Conservation (phyloP, 1,284 basidiomycete genomes). For the Microbotryum scabiosae region DNA sequence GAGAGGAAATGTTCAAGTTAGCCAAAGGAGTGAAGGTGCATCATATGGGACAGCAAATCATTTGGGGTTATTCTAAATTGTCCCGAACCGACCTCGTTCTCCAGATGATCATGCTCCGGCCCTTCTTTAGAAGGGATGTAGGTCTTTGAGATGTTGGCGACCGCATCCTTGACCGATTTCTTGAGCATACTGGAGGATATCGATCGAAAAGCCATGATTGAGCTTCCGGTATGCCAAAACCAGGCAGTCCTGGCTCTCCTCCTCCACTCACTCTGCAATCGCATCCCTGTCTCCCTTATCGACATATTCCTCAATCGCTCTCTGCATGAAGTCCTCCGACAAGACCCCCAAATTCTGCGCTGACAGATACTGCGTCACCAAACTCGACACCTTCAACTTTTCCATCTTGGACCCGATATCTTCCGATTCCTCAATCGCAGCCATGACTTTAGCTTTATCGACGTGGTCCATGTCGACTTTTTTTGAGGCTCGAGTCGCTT, state of each 20-base stretch:
- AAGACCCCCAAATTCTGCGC: conserved; percentile 83
- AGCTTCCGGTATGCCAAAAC: background rate
- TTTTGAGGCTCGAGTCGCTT: conserved; percentile 8
- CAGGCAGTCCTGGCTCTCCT: too few relatives aligned
- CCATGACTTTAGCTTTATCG: conserved; percentile 6
- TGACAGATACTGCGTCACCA: conserved; percentile 78
- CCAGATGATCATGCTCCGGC: conserved; percentile 26
- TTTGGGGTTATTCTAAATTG: background rate
- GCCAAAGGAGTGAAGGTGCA: background rate
- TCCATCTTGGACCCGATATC: conserved; percentile 31
- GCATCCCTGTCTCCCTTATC: conserved; percentile 92
- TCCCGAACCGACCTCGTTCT: conserved; percentile 14
- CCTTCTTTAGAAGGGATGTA: conserved; percentile 21
- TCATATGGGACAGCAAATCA: background rate
- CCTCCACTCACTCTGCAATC: conserved; percentile 44
- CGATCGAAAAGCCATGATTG: background rate
- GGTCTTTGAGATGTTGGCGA: conserved; percentile 22
- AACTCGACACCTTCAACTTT: conserved; percentile 45
- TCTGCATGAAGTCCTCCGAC: conserved; percentile 74
- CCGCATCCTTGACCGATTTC: conserved; percentile 24
- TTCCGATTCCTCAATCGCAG: conserved; percentile 1
- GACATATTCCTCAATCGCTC: conserved; percentile 85
- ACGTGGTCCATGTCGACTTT: conserved; percentile 36
- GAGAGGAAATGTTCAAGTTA: background rate
- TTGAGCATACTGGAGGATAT: conserved; percentile 26